Evolutionary conservation across 2,329 filamentous ascomycete genomes (phyloP).

Genomic region (Botrytis elliptica): DNA sequence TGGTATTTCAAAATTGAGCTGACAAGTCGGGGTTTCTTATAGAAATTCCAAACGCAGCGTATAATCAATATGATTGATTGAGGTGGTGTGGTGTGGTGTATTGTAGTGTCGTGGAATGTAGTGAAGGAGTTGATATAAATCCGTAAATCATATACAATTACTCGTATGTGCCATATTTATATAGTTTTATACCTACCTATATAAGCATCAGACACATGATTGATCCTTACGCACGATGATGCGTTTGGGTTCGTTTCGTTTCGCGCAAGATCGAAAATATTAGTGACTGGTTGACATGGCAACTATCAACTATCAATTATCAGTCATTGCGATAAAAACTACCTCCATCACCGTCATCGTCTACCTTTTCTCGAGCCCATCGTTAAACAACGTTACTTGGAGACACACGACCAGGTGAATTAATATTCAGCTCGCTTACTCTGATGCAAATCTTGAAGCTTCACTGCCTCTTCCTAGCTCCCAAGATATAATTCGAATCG

Average conservation of each 20-base stretch:
- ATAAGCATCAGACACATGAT: background rate
- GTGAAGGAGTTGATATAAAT: background rate
- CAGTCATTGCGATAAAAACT: conserved; percentile 9
- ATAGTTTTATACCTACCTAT: background rate
- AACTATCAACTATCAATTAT: conserved; percentile 14
- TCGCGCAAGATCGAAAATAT: conserved; percentile 6
- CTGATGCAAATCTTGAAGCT: background rate
- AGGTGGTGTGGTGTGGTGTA: background rate
- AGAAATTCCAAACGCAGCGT: background rate
- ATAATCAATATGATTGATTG: background rate
- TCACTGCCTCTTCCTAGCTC: background rate
- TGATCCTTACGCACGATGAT: background rate
- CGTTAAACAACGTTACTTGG: background rate
- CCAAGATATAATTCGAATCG: background rate
- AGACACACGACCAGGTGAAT: background rate
- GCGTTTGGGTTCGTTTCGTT: background rate
- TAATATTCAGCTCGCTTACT: background rate
- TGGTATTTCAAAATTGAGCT: background rate
- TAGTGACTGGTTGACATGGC: conserved; percentile 10
- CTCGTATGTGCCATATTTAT: background rate
- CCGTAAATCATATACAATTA: background rate
- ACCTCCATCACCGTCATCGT: background rate
- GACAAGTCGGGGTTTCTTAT: background rate
- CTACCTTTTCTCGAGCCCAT: background rate
- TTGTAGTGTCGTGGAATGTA: background rate